Percentiles rank a stretch among this genome's conserved stretches.
Conservation (phyloP, 164 flowering plant genomes). For the Aristolochia californica region DNA sequence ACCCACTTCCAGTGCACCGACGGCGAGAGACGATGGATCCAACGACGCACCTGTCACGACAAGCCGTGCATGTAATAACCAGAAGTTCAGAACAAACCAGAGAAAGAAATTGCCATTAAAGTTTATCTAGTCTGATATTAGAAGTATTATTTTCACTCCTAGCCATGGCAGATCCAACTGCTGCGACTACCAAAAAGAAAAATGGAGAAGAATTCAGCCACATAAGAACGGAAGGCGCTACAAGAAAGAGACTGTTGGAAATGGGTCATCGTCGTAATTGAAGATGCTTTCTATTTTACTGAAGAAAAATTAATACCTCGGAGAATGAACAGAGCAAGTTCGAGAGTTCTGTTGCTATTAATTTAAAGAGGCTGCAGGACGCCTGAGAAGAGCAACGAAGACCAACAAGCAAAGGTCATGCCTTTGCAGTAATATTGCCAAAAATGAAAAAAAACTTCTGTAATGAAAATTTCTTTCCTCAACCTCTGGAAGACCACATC, state of each 20-base stretch:
- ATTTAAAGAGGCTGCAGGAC: not conserved
- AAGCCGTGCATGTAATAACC: not conserved
- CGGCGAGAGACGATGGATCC: conserved; percentile 37
- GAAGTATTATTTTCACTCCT: conserved; percentile 25
- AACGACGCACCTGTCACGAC: conserved; percentile 7
- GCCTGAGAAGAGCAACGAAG: not conserved
- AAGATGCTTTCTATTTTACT: conserved; percentile 16
- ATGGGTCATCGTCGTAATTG: conserved; percentile 14
- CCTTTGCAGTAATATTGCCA: too few relatives aligned
- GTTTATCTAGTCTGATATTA: not conserved
- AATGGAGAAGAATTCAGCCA: conserved; percentile 79
- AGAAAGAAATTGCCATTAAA: not conserved
- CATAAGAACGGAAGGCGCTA: conserved; percentile 45
- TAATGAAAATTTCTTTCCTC: too few relatives aligned
- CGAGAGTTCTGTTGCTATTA: not conserved
- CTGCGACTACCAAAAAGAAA: conserved; percentile 64
- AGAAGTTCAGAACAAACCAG: not conserved
- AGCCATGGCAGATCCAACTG: conserved; percentile 56
- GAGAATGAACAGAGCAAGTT: not conserved
- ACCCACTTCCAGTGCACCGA: conserved; percentile 28
- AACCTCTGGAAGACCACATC: too few relatives aligned
- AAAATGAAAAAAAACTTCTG: too few relatives aligned
- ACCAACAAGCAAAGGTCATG: not conserved
- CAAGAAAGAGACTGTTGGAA: conserved; percentile 26
- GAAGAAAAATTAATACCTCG: too few relatives aligned